Percentiles rank a stretch among this genome's conserved stretches.
Conservation (phyloP, 768 basidiomycete species). For the Suillus spraguei region DNA sequence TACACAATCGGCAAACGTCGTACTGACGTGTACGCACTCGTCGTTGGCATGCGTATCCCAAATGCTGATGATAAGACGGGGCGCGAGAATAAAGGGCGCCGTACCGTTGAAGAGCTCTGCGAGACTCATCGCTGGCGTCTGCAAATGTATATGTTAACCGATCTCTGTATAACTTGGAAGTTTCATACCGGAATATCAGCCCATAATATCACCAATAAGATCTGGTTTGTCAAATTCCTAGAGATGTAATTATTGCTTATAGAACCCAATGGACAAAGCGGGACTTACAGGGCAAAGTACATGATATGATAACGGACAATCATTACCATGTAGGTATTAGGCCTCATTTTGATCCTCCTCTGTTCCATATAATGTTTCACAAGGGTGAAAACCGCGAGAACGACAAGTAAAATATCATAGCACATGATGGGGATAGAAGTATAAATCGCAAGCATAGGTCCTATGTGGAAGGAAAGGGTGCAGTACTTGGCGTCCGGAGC, state of each 20-base stretch:
- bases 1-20: slow-evolving; percentile 2
- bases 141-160: neutral
- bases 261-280: neutral
- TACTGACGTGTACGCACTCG: neutral
- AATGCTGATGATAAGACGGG: slow-evolving; percentile 7
- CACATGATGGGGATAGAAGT: neutral
- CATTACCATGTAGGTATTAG: slow-evolving; percentile 2
- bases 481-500: neutral
- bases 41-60: slow-evolving; percentile 4
- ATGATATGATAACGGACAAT: slow-evolving; percentile 4
- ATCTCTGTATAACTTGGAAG: neutral
- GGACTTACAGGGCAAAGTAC: neutral
- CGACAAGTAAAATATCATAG: neutral
- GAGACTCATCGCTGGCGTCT: neutral
- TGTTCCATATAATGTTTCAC: neutral
- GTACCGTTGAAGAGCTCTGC: slow-evolving; percentile 1
- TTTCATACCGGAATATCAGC: neutral
- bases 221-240: slow-evolving; percentile 1
- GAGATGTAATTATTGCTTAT: neutral
- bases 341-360: neutral
- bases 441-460: neutral
- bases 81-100: slow-evolving; percentile 3
- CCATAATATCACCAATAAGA: slow-evolving; percentile 4
- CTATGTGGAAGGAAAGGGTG: neutral
- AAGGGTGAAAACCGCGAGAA: neutral